Evolutionary conservation across 2,329 filamentous ascomycete species (phyloP), one percentile per base, ranked within the genome.

Genomic region (Didymella keratinophila): DNA sequence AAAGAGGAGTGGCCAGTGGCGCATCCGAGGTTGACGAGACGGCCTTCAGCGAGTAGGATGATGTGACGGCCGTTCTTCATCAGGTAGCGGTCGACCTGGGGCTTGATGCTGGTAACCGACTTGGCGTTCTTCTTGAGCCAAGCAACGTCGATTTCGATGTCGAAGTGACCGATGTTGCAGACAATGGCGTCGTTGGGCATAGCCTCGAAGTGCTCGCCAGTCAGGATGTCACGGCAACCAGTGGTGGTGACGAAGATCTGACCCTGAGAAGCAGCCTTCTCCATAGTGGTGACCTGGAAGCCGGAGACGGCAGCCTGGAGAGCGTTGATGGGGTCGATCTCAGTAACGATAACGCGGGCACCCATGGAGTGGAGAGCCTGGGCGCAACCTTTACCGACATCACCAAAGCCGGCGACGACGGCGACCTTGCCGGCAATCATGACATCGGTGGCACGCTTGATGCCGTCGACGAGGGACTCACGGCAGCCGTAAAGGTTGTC

Each of bases 161-260:
- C 94, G 83, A 99, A 99, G 87, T 99, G 94, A 79, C 94, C 94
- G 83, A 99, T 99, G 88, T 99, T 99, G 93, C 94, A 98, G 73
- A 98, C 94, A 76, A 99, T 98, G 80, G 94, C 93, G 75, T 99
- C 94, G 84, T 98, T 97, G 76, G 84, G 85, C 94, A 99, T 99
- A 73, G 81, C 87, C 85, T 96, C 89, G 80, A 99, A 98, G 88
- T 99, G 94, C 77, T 85, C 83, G 79, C 89, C 92, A 73, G 90
- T 89, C 68, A 99, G 88, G 78, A 99, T 98, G 82, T 99, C 95
- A 86, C 94, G 90, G 92, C 94, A 99, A 76, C 94, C 94, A 67
- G 94, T 99, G 81, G 95, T 98, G 81, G 94, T 99, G 79, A 99
- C 94, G 78, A 97, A 99, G 84, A 99, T 97, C 86, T 99, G 95